Percentiles rank a stretch among this genome's conserved stretches.
Evolutionary conservation across 2,329 filamentous ascomycete genomes (phyloP).

Genomic region (Aspergillus arachidicola): DNA sequence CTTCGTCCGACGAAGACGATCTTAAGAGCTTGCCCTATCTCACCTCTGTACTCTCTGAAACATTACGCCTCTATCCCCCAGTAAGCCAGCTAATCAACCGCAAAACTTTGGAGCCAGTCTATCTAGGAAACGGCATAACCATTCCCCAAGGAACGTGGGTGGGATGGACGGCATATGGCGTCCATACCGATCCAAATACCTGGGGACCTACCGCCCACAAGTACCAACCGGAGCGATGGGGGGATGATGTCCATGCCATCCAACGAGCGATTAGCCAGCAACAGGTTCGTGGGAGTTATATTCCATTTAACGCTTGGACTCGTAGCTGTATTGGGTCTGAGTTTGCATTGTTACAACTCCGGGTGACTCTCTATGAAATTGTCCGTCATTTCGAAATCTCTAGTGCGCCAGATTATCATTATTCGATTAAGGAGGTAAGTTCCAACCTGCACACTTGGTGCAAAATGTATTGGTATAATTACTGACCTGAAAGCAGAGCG

Average conservation of each 20-base stretch:
- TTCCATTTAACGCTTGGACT: constrained; percentile 1
- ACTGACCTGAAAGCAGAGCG: not conserved
- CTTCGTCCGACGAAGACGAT: not conserved
- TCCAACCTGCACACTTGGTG: not conserved
- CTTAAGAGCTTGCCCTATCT: constrained; percentile 3
- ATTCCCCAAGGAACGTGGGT: not conserved
- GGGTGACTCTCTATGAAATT: constrained; percentile 3
- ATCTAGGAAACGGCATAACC: not conserved
- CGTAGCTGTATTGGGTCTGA: constrained; percentile 3
- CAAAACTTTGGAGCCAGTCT: not conserved
- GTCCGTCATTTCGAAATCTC: not conserved
- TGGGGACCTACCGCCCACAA: constrained; percentile 3
- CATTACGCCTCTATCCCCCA: constrained; percentile 6
- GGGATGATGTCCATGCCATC: not conserved
- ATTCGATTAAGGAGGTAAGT: not conserved
- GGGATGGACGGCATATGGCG: constrained; percentile 9
- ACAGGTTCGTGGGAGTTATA: constrained; percentile 1
- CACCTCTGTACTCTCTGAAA: constrained; percentile 1
- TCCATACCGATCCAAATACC: constrained; percentile 4
- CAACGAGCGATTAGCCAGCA: not conserved
- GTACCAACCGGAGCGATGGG: constrained; percentile 7
- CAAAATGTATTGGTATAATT: not conserved
- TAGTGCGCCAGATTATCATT: not conserved
- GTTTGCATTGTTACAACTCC: constrained; percentile 1
- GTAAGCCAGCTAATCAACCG: constrained; percentile 3